Evolutionary conservation across 1,284 basidiomycete genomes (phyloP).

Genomic region (Rhodotorula sp.): DNA sequence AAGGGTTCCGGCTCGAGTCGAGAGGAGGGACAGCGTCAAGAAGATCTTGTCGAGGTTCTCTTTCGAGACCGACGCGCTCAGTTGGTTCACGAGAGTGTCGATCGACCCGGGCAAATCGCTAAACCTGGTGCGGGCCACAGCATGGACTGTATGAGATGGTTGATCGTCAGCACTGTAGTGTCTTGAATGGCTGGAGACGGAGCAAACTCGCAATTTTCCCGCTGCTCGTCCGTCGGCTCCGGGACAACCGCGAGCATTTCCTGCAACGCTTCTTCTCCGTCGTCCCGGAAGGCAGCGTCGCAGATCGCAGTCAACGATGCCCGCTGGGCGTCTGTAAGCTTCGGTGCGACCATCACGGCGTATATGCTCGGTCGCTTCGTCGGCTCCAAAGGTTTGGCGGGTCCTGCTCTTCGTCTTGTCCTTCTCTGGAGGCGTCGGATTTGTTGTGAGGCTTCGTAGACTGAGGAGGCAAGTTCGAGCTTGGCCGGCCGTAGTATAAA

Average conservation of each 20-base stretch:
- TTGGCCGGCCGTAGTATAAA: too few species aligned
- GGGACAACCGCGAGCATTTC: conserved; percentile 9
- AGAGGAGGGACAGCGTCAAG: conserved; percentile 23
- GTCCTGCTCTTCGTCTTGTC: too few species aligned
- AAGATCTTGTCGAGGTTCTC: conserved; percentile 29
- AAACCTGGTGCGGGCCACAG: conserved; percentile 15
- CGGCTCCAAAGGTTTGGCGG: too few species aligned
- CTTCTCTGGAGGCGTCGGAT: too few species aligned
- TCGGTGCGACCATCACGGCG: neutral
- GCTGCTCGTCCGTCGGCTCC: conserved; percentile 5
- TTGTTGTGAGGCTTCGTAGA: too few species aligned
- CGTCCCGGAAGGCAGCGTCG: conserved; percentile 28
- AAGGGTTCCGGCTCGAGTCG: conserved; percentile 33
- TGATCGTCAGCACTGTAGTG: neutral
- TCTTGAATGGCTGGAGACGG: neutral
- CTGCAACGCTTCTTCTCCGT: conserved; percentile 1
- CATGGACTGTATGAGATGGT: conserved; percentile 3
- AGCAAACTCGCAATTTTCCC: conserved; percentile 11
- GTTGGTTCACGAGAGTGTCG: conserved; percentile 28
- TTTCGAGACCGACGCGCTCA: conserved; percentile 21
- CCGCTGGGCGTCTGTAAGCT: conserved; percentile 19
- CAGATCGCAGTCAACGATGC: conserved; percentile 15
- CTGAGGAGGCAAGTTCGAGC: too few species aligned
- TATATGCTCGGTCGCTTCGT: too few species aligned
- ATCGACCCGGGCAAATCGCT: conserved; percentile 26